Conservation (phyloP, 2,329 filamentous ascomycete species). For the Claviceps spartinae region DNA sequence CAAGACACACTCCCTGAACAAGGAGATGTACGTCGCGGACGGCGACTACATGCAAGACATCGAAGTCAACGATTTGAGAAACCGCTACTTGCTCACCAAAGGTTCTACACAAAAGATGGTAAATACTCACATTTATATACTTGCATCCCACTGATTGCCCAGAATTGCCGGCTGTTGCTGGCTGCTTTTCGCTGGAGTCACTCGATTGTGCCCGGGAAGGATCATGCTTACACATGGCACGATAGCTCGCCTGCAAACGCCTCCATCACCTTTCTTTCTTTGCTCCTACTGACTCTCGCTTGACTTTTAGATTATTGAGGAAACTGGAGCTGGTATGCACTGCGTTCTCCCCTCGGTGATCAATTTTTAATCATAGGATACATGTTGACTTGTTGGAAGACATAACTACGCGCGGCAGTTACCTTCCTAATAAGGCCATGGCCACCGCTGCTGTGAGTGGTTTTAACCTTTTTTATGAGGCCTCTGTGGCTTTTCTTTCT, state of each 20-base stretch:
- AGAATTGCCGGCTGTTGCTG: conserved; percentile 22
- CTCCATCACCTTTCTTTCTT: conserved; percentile 42
- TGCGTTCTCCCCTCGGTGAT: conserved; percentile 16
- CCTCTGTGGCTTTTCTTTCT: too few relatives aligned
- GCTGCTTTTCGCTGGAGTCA: conserved; percentile 6
- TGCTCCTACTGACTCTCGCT: conserved; percentile 88
- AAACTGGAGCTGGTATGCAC: conserved; percentile 98
- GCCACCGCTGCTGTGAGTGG: conserved; percentile 73
- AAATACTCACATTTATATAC: conserved; percentile 54
- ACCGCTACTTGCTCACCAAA: conserved; percentile 94
- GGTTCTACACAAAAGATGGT: conserved; percentile 98
- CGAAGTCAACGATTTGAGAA: conserved; percentile 94
- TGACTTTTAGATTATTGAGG: conserved; percentile 96
- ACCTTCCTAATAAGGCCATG: conserved; percentile 96
- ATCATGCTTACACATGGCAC: conserved; percentile 61
- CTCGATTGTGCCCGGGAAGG: conserved; percentile 24
- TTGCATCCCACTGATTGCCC: conserved; percentile 22
- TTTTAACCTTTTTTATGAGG: neutral
- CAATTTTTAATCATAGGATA: conserved; percentile 19
- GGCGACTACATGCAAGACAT: conserved; percentile 98
- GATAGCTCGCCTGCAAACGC: conserved; percentile 43
- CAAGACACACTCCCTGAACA: conserved; percentile 6
- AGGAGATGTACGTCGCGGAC: conserved; percentile 82
- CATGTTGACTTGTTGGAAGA: conserved; percentile 54
- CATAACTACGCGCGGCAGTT: conserved; percentile 94